A percentile compares a stretch with the other conserved stretches of the same genome.
Evolutionary conservation across 2,329 filamentous ascomycete genomes (phyloP).

Genomic region (Ophiognomonia clavigignenti-juglandacearum): DNA sequence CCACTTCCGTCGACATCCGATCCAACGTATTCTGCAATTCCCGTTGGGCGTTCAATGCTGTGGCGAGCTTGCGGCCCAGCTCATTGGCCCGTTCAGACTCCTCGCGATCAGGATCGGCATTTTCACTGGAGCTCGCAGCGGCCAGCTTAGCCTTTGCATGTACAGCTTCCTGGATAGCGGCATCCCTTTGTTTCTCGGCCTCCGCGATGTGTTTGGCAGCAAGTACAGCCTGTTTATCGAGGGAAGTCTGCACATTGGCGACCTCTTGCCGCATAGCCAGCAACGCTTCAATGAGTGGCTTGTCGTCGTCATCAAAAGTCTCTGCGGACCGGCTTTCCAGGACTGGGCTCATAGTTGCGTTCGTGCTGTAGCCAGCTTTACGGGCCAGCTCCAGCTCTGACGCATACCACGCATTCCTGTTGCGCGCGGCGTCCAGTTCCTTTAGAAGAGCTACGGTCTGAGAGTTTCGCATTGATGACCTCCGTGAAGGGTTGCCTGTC

Average conservation of each 20-base stretch:
- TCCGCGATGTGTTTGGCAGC: conserved; percentile 89
- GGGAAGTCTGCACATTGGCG: conserved; percentile 80
- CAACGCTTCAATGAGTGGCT: conserved; percentile 85
- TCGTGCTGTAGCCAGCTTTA: conserved; percentile 81
- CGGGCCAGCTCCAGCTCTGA: conserved; percentile 89
- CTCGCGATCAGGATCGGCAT: conserved; percentile 57
- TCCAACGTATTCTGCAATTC: conserved; percentile 78
- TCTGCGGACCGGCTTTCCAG: conserved; percentile 74
- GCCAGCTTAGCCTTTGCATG: conserved; percentile 93
- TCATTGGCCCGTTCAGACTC: conserved; percentile 64
- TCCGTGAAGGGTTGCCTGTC: conserved; percentile 51
- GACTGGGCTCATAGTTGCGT: conserved; percentile 62
- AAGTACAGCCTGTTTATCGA: conserved; percentile 80
- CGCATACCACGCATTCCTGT: conserved; percentile 92
- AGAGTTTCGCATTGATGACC: conserved; percentile 56
- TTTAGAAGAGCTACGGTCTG: conserved; percentile 73
- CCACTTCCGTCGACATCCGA: conserved; percentile 62
- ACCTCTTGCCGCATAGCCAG: conserved; percentile 87
- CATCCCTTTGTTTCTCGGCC: conserved; percentile 89
- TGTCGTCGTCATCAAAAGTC: conserved; percentile 85
- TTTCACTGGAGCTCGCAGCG: conserved; percentile 64
- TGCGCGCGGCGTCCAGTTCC: conserved; percentile 80
- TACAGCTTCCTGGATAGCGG: conserved; percentile 88
- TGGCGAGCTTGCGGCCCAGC: conserved; percentile 76
- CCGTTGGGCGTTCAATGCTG: conserved; percentile 70